These are phyloP conservation scores for Fonsecaea nubica DNA, from an alignment of 2,329 filamentous ascomycete genomes.

Conservation along the genomic window DNA sequence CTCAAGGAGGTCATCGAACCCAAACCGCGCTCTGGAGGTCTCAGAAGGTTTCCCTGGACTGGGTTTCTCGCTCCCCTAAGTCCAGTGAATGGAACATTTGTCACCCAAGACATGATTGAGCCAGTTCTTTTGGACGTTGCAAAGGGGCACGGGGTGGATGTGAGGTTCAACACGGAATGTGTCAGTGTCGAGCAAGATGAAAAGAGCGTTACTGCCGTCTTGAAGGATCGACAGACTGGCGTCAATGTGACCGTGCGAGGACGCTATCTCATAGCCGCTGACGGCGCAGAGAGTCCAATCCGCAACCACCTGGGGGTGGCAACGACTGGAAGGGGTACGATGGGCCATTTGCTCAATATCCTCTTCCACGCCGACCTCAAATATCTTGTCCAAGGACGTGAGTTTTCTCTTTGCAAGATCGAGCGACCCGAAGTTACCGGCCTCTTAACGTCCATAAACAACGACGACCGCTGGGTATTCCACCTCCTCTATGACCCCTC, in stretches of 20 bases:
- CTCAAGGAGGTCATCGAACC: slow-evolving; percentile 8
- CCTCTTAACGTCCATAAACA: slow-evolving; percentile 43
- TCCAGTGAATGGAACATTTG: slow-evolving; percentile 41
- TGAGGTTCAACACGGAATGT: slow-evolving; percentile 46
- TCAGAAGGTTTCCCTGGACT: slow-evolving; percentile 13
- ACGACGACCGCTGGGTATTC: slow-evolving; percentile 42
- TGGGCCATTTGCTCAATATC: slow-evolving; percentile 39
- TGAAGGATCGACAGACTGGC: slow-evolving; percentile 31
- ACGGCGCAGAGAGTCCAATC: slow-evolving; percentile 44
- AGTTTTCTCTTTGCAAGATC: slow-evolving; percentile 47
- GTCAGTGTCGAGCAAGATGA: slow-evolving; percentile 39
- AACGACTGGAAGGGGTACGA: slow-evolving; percentile 42
- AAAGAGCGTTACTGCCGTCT: slow-evolving; percentile 41
- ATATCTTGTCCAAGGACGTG: slow-evolving; percentile 40
- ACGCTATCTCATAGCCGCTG: slow-evolving; percentile 44
- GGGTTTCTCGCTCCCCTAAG: slow-evolving; percentile 34
- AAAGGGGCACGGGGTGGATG: slow-evolving; percentile 45
- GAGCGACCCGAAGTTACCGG: slow-evolving; percentile 39
- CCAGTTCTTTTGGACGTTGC: slow-evolving; percentile 47
- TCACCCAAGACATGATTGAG: slow-evolving; percentile 52
- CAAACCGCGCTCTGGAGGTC: not conserved
- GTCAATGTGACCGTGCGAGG: slow-evolving; percentile 36
- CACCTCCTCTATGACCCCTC: slow-evolving; percentile 40
- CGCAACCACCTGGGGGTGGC: not conserved
- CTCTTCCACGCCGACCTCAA: slow-evolving; percentile 3